A percentile compares a stretch with the other conserved stretches of the same genome.
Conservation (phyloP, 805 yeast species). For the Candida nanaspora region DNA sequence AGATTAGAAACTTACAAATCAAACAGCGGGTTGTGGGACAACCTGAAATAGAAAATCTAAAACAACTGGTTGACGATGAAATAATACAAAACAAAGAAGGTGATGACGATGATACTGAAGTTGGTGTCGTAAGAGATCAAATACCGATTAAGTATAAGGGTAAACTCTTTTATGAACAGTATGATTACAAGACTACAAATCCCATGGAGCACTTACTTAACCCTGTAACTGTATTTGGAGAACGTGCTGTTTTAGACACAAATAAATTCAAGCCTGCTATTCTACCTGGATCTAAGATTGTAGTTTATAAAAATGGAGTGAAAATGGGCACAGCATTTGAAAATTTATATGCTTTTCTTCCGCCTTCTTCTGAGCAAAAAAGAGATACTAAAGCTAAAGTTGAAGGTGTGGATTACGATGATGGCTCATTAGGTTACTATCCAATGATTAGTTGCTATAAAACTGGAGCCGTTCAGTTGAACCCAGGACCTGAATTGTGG, state of each 20-base stretch:
- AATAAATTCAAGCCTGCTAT: slow-evolving; percentile 40
- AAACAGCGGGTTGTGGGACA: slow-evolving; percentile 17
- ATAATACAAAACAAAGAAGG: slow-evolving; percentile 1
- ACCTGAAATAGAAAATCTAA: slow-evolving; percentile 6
- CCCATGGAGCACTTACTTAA: slow-evolving; percentile 68
- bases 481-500: slow-evolving; percentile 60
- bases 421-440: slow-evolving; percentile 83
- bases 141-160: slow-evolving; percentile 79
- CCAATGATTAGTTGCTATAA: slow-evolving; percentile 82
- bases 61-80: slow-evolving; percentile 6
- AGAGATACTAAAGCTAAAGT: slow-evolving; percentile 17
- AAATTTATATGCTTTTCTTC: slow-evolving; percentile 66
- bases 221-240: slow-evolving; percentile 68
- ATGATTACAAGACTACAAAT: slow-evolving; percentile 66
- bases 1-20: slow-evolving; percentile 32
- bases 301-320: slow-evolving; percentile 73
- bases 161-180: slow-evolving; percentile 75
- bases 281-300: slow-evolving; percentile 51
- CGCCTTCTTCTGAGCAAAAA: slow-evolving; percentile 60
- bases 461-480: slow-evolving; percentile 67
- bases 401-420: slow-evolving; percentile 43
- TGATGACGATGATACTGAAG: slow-evolving; percentile 10
- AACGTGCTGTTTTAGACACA: slow-evolving; percentile 50
- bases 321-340: slow-evolving; percentile 58
- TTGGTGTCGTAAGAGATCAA: slow-evolving; percentile 67